Base-by-base conservation (phyloP, 164 flowering plant genomes). In the Kingdonia uniflora region DNA sequence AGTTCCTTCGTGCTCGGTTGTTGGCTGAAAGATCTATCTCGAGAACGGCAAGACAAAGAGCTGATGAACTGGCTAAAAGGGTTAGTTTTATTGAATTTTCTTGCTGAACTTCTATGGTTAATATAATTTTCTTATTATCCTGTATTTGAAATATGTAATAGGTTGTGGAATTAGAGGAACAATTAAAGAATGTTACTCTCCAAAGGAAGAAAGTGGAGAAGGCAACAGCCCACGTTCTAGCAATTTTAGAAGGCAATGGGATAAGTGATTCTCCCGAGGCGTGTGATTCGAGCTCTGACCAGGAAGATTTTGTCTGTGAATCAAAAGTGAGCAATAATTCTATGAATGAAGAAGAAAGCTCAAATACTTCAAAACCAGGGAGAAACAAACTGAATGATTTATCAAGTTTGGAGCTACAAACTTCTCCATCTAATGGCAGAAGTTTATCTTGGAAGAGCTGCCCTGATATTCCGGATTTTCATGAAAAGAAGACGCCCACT, bases 21-120 rank as follows among this genome's bases (percentile, higher is more conserved):
- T 70, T 79, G 37, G 71, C 98, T 40, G 98, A 91, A 69, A 83
- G 96, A 64, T 77, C 98, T 37, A 79, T 81, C n/a, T 87, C 96
- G 3, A 79, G 57, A 76, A 64, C 86, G 60, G 84, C 96, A 23
- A 79, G 70, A 48, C 82, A 81, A 67, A 80, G 87, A 73, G 89
- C 90, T 59, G 81, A 91, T 67, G 88, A 79, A 58, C 73, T 91
- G 22, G 89, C 80, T 17, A 69, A 72, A 63, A 72, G 79, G 83
- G 96, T 86, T 63, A 65, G 81, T 68, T 64, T 51, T 6, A 29
- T 11, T 42, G 8, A 29, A 1, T 16, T n/a, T 54, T 15, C 19
- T 19, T 29, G n/a, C 6, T 41, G 29, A 19, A 5, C 5, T 55
- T 55, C 6, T 17, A 14, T 37, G 24, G 21, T 38, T 17, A 11